Percentiles rank a stretch among this genome's conserved stretches.
These are phyloP conservation scores for Yamadazyma takamatsuzukensis DNA, from an alignment of 805 yeast genomes.

Conservation along the genomic window DNA sequence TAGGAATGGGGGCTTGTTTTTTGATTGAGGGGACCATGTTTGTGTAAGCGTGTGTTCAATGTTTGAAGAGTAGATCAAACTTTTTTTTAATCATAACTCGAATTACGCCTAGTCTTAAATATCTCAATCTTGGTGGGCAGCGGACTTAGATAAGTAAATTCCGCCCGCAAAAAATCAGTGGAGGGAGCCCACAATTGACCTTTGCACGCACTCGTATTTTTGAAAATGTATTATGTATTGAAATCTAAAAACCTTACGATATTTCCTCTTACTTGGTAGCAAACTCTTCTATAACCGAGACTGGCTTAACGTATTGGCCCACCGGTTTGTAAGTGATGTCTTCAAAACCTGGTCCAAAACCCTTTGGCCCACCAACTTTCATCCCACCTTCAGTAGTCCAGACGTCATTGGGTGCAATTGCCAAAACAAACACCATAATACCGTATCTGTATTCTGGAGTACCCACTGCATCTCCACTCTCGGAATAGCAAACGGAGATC, in stretches of 20 bases:
- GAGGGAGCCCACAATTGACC: no score
- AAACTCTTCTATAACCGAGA: conserved; percentile 38
- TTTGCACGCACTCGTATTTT: no score
- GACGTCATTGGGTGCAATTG: conserved; percentile 31
- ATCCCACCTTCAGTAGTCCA: conserved; percentile 38
- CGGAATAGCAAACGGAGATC: conserved; percentile 39
- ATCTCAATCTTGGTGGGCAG: no score
- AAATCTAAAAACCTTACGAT: neutral
- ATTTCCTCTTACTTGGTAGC: neutral
- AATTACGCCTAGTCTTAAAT: neutral
- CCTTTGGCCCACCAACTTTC: conserved; percentile 40
- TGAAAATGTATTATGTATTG: no score
- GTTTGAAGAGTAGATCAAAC: no score
- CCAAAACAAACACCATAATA: conserved; percentile 40
- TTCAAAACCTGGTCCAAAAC: conserved; percentile 27
- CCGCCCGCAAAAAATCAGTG: no score
- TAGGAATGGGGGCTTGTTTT: conserved; percentile 4
- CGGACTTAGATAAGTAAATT: no score
- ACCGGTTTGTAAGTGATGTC: conserved; percentile 35
- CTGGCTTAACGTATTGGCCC: conserved; percentile 31
- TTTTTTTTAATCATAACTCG: no score
- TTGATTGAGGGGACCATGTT: neutral
- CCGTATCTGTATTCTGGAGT: conserved; percentile 49
- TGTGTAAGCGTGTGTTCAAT: no score
- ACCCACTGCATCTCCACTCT: conserved; percentile 45